A percentile compares a stretch with the other conserved stretches of the same genome.
Conservation (phyloP, 768 basidiomycete genomes). For the Chiua virens region DNA sequence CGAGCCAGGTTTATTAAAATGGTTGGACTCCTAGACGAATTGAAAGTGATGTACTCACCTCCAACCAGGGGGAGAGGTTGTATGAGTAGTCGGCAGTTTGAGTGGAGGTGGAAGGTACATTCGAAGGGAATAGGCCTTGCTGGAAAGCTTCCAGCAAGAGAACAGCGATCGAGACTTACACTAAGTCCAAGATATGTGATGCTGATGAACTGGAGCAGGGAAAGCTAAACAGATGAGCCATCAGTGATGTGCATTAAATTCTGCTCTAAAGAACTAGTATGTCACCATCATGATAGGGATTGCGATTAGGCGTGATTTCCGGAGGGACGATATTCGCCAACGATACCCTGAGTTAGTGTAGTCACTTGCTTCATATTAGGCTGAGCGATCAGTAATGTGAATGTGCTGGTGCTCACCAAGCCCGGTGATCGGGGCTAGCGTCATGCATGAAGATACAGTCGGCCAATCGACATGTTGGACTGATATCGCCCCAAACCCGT, state of each 20-base stretch:
- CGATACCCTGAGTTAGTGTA: constrained; percentile 19
- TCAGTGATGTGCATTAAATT: background rate
- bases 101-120: no score
- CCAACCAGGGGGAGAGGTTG: constrained; percentile 2
- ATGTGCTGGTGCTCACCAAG: constrained; percentile 14
- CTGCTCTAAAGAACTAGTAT: background rate
- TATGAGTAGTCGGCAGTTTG: background rate
- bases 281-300: constrained; percentile 18
- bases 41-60: constrained; percentile 1
- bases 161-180: background rate
- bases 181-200: background rate
- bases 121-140: background rate
- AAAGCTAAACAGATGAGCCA: constrained; percentile 8
- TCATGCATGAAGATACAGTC: background rate
- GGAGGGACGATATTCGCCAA: constrained; percentile 20
- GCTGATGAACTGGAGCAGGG: constrained; percentile 21
- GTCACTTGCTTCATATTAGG: constrained; percentile 2
- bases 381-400: background rate
- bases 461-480: background rate
- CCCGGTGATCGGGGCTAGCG: constrained; percentile 6
- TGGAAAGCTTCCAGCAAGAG: background rate
- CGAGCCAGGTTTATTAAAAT: constrained; percentile 21
- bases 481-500: constrained; percentile 10
- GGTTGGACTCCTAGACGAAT: background rate
- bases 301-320: background rate